Conservation (phyloP, 306 rosid species). For the Fagus crenata region DNA sequence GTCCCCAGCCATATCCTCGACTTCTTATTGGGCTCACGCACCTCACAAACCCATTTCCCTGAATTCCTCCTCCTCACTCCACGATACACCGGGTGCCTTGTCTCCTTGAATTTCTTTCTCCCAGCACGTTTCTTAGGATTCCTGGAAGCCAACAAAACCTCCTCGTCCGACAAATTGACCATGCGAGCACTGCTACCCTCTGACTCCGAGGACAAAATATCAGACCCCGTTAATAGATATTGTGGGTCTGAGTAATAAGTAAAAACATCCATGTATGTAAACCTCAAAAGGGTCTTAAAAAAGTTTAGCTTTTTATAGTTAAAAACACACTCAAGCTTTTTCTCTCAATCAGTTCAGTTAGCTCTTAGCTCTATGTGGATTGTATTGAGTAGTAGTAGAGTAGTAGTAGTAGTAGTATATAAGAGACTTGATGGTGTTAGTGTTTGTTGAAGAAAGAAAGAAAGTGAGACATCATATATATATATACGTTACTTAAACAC, state of each 20-base stretch:
- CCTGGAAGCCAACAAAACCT: slow-evolving; percentile 48
- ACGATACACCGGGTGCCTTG: slow-evolving; percentile 74
- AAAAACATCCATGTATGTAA: slow-evolving; percentile 37
- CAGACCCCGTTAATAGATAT: neutral
- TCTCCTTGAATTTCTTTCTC: slow-evolving; percentile 87
- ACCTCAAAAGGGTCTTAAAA: too few relatives aligned
- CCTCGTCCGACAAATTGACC: slow-evolving; percentile 45
- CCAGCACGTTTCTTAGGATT: slow-evolving; percentile 84
- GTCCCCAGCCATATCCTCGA: slow-evolving; percentile 71
- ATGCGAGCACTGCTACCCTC: slow-evolving; percentile 20
- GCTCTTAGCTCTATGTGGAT: too few relatives aligned
- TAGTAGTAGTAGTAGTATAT: too few relatives aligned
- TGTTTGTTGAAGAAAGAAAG: neutral
- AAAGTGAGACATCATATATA: neutral
- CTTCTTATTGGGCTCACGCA: slow-evolving; percentile 81
- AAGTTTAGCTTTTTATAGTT: too few relatives aligned
- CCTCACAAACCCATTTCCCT: slow-evolving; percentile 77
- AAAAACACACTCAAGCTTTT: too few relatives aligned
- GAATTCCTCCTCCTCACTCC: slow-evolving; percentile 72
- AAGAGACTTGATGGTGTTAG: too few relatives aligned
- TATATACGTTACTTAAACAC: slow-evolving; percentile 25
- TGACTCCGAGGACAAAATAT: slow-evolving; percentile 9
- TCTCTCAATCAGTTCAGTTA: too few relatives aligned
- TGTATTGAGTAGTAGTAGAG: too few relatives aligned
- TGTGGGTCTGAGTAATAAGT: slow-evolving; percentile 17